These are phyloP conservation scores for Ganoderma lucidum DNA, from an alignment of 1,284 basidiomycete genomes.

Conservation along the genomic window DNA sequence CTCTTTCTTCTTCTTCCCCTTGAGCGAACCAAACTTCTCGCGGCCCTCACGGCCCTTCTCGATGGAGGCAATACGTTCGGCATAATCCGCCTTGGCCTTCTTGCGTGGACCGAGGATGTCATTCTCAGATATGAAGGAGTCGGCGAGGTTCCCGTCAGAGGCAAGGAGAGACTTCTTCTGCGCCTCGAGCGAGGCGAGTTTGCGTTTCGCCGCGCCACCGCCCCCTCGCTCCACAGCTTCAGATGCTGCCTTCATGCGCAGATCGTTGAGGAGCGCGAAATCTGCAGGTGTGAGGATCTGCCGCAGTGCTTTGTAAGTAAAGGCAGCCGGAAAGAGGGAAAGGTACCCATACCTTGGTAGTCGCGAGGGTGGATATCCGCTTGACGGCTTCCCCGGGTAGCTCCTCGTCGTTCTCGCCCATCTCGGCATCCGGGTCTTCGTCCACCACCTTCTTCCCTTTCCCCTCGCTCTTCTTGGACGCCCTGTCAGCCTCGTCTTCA, in stretches of 20 bases:
- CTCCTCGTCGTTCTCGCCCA: slow-evolving; percentile 30
- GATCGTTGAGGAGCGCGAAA: slow-evolving; percentile 92
- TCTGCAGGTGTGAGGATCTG: slow-evolving; percentile 98
- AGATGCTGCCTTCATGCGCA: slow-evolving; percentile 85
- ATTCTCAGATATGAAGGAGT: slow-evolving; percentile 85
- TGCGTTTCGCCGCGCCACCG: slow-evolving; percentile 86
- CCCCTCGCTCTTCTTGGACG: slow-evolving; percentile 45
- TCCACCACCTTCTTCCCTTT: slow-evolving; percentile 38
- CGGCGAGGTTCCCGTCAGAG: slow-evolving; percentile 52
- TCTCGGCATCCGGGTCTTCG: slow-evolving; percentile 31
- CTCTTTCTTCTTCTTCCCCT: slow-evolving; percentile 89
- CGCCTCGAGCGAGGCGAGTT: slow-evolving; percentile 81
- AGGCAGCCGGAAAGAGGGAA: slow-evolving; percentile 16
- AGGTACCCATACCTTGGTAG: slow-evolving; percentile 68
- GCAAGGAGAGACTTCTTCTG: slow-evolving; percentile 61
- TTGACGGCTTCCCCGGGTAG: slow-evolving; percentile 38
- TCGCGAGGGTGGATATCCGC: slow-evolving; percentile 72
- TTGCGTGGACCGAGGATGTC: slow-evolving; percentile 96
- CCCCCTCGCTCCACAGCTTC: slow-evolving; percentile 77
- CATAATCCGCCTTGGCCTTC: slow-evolving; percentile 94
- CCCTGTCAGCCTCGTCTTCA: slow-evolving; percentile 75
- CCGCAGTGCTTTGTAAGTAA: not conserved
- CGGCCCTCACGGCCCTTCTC: slow-evolving; percentile 94
- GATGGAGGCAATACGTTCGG: slow-evolving; percentile 93
- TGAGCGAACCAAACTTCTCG: slow-evolving; percentile 92